Base-by-base conservation (phyloP, 345 rosid genomes). In the Linum tenue region DNA sequence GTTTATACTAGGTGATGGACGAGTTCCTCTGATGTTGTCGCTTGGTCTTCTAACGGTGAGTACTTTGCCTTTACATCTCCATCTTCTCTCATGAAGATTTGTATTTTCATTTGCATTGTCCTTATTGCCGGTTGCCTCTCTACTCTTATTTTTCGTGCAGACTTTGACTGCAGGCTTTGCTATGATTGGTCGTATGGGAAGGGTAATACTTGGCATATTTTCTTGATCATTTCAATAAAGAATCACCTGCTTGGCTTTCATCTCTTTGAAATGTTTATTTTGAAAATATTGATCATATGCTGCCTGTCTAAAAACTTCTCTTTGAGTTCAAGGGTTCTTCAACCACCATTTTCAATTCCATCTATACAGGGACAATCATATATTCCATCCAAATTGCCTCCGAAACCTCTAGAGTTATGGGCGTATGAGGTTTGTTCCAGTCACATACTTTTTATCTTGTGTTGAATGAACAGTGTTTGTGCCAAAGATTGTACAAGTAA, bases 81-180 rank as follows among this genome's bases (percentile, higher is more conserved):
- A 22, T 9, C 53, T 17, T 43, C 67, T 56, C 39, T 61, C 65
- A 9, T 5, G 38, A 37, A 7, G 8, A 38, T 64, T 17, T 75
- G 44, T 51, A 16, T 22, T 43, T 10, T 17, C 69, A 48, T 15
- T 51, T 31, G 15, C 37, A 42, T 59, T 11, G 53, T 2, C 8
- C 41, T 50, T 59, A 37, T 64, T 55, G 44, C 38, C 59, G 39
- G 39, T 55, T 42, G 17, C 56, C 55, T 39, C 35, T 39, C 38
- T 62, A 62, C 55, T 48, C 53, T 55, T 22, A 40, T 40, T 58
- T 22, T 9, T 68, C 60, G 60, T 82, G 80, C 81, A 92, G 97
- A 88, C 96, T 65, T 78, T 92, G 81, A 87, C 96, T 14, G 96
- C 73, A 71, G 96, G 96, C 4, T 78, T 88, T 69, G 94, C 97